Evolutionary conservation across 192 early-diverging fungal species (phyloP).

Genomic region (Rhizophagus prolifer): DNA sequence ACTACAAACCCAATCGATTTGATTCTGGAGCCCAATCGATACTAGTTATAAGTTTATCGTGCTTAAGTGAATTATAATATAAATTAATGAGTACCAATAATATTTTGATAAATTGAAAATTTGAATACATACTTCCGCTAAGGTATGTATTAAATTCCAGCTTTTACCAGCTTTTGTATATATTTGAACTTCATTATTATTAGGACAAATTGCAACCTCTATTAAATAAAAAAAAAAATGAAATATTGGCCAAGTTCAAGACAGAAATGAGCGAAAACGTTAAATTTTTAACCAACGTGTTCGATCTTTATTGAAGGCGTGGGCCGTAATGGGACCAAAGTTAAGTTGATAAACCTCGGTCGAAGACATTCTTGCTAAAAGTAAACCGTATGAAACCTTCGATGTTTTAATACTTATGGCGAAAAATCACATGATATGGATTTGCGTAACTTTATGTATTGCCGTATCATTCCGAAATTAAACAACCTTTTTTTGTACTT

Average conservation of each 20-base stretch:
- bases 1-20: conserved; percentile 66
- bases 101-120: neutral
- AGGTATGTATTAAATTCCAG: conserved; percentile 67
- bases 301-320: conserved; percentile 89
- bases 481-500: no score
- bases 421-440: no score
- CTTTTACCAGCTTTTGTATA: conserved; percentile 60
- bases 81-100: neutral
- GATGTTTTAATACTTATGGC: no score
- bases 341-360: conserved; percentile 62
- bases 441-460: no score
- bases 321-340: conserved; percentile 83
- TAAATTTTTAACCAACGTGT: conserved; percentile 60
- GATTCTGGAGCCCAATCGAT: conserved; percentile 95
- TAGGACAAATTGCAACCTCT: conserved; percentile 92
- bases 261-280: neutral
- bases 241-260: neutral
- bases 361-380: conserved; percentile 40
- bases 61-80: conserved; percentile 46
- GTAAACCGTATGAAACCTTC: no score
- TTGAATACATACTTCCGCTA: conserved; percentile 62
- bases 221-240: conserved; percentile 4
- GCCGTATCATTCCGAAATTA: no score
- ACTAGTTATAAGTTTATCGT: conserved; percentile 92
- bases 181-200: conserved; percentile 89